Percentiles rank a stretch among this genome's conserved stretches.
Evolutionary conservation across 2,329 filamentous ascomycete genomes (phyloP).

Genomic region (Lachnellula willkommii): DNA sequence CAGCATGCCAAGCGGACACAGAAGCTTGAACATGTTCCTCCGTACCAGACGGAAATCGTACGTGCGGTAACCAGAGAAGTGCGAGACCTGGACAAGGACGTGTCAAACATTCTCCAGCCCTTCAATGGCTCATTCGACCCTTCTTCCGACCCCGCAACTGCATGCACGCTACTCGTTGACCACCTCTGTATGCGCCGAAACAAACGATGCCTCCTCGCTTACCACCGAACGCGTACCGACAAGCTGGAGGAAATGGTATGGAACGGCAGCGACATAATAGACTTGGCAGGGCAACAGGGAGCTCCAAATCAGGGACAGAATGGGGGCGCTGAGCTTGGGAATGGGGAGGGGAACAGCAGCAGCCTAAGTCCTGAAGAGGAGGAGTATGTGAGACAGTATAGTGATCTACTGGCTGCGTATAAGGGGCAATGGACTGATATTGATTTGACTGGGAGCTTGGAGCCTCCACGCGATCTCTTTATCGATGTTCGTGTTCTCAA

Average conservation of each 20-base stretch:
- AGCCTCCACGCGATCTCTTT: slow-evolving; percentile 91
- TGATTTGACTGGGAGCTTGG: slow-evolving; percentile 86
- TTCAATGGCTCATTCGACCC: slow-evolving; percentile 85
- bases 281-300: slow-evolving; percentile 55
- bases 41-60: slow-evolving; percentile 88
- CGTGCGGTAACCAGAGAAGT: slow-evolving; percentile 86
- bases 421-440: slow-evolving; percentile 99
- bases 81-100: slow-evolving; percentile 85
- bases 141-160: slow-evolving; percentile 74
- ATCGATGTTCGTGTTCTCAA: slow-evolving; percentile 95
- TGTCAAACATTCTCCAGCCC: slow-evolving; percentile 70
- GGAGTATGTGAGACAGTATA: slow-evolving; percentile 89
- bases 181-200: slow-evolving; percentile 94
- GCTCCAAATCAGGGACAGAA: slow-evolving; percentile 29
- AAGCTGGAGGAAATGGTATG: slow-evolving; percentile 93
- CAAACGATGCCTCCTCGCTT: slow-evolving; percentile 90
- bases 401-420: slow-evolving; percentile 87
- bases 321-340: slow-evolving; percentile 30
- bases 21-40: slow-evolving; percentile 76
- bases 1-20: slow-evolving; percentile 95
- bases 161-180: slow-evolving; percentile 85
- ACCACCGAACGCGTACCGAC: slow-evolving; percentile 84
- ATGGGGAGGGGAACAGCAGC: slow-evolving; percentile 54
- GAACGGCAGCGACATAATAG: slow-evolving; percentile 78
- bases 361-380: slow-evolving; percentile 93